Conservation (phyloP, 176 grass and related monocot species). For the Secale cereale region DNA sequence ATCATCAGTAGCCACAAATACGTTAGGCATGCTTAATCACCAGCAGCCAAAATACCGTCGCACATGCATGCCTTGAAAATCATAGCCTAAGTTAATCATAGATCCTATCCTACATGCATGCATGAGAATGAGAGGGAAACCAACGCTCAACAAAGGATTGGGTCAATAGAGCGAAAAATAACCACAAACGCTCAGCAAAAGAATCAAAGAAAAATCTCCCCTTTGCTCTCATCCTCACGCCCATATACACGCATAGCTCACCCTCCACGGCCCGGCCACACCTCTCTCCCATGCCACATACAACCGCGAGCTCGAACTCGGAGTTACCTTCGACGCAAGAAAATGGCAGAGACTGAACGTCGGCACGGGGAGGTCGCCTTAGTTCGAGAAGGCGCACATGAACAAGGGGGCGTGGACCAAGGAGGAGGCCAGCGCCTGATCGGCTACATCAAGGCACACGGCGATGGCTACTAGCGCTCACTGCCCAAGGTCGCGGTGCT, state of each 20-base stretch:
- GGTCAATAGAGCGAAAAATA: constrained; percentile 23
- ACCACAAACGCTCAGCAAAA: neutral
- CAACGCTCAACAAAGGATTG: neutral
- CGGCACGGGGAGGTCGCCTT: too few species aligned
- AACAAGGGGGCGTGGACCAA: too few species aligned
- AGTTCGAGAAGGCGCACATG: too few species aligned
- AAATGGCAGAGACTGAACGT: too few species aligned
- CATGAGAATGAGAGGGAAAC: too few species aligned
- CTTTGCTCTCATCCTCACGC: neutral
- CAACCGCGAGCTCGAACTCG: neutral
- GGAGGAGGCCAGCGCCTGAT: constrained; percentile 76
- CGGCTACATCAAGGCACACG: constrained; percentile 67
- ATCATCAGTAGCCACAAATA: too few species aligned
- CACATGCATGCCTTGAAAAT: too few species aligned
- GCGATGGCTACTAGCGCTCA: constrained; percentile 73
- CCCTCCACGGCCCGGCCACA: neutral
- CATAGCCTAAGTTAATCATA: too few species aligned
- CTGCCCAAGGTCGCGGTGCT: constrained; percentile 79
- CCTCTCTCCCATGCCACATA: neutral
- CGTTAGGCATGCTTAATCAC: too few species aligned
- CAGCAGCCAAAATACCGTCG: too few species aligned
- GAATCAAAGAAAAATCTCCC: neutral
- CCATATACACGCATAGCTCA: constrained; percentile 34
- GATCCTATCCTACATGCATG: too few species aligned
- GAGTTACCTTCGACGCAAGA: neutral